A percentile compares a stretch with the other conserved stretches of the same genome.
These are phyloP conservation scores for Metroxylon sagu DNA, from an alignment of 176 grass and related monocot species.

Conservation along the genomic window DNA sequence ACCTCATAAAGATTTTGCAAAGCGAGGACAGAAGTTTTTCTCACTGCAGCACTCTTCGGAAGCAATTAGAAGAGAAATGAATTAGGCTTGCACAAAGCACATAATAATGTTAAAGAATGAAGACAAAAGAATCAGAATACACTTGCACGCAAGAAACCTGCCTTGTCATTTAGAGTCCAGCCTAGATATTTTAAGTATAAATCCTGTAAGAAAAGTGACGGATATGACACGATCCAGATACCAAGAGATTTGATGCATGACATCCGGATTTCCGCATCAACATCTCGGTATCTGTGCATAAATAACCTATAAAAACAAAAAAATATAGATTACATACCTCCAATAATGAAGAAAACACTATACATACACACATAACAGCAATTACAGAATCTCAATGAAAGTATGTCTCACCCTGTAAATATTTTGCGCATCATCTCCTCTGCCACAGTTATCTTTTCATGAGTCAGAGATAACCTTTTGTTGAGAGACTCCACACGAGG, in stretches of 20 bases:
- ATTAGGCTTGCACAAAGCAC: slow-evolving; percentile 9
- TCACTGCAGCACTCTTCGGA: slow-evolving; percentile 79
- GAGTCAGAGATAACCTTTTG: slow-evolving; percentile 66
- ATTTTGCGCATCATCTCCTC: slow-evolving; percentile 91
- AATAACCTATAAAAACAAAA: slow-evolving; percentile 58
- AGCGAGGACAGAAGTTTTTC: slow-evolving; percentile 76
- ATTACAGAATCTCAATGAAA: slow-evolving; percentile 7
- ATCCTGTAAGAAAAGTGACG: slow-evolving; percentile 94
- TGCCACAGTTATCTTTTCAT: slow-evolving; percentile 75
- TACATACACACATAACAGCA: slow-evolving; percentile 1
- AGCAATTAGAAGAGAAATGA: slow-evolving; percentile 14
- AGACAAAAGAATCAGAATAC: no score
- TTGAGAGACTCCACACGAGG: slow-evolving; percentile 81
- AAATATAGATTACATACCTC: not conserved
- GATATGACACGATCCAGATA: slow-evolving; percentile 86
- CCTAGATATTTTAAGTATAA: slow-evolving; percentile 97
- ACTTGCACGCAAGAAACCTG: slow-evolving; percentile 16
- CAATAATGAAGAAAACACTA: not conserved
- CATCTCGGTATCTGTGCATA: slow-evolving; percentile 97
- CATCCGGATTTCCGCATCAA: slow-evolving; percentile 90
- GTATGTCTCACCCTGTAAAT: slow-evolving; percentile 69
- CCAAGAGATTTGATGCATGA: slow-evolving; percentile 85
- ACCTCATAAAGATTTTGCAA: slow-evolving; percentile 84
- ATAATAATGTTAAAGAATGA: slow-evolving; percentile 6
- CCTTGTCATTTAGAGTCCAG: slow-evolving; percentile 99